Base-by-base conservation (phyloP, 129 eudicot species). In the Solidago caesia region DNA sequence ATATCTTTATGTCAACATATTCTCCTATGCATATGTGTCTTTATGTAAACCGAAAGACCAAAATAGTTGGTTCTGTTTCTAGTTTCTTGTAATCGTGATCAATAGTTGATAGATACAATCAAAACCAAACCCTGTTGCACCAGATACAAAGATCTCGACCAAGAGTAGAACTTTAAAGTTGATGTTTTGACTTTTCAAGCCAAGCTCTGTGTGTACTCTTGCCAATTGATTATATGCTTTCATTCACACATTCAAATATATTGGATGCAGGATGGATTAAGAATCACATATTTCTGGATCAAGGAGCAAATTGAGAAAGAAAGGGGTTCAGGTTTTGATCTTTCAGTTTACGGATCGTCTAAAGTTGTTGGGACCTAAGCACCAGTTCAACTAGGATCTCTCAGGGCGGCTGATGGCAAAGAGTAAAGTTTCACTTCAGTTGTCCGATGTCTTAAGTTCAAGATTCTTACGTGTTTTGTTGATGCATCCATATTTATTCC, bases 281-380 rank as follows among this genome's bases (percentile, higher is more conserved):
- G 96, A 64, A 76, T 94, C 82, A 94, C 99, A 56, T 94, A 94
- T 84, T 91, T 91, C 82, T 94, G 99, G 99, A 94, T 94, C 84
- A 94, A 87, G 86, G 96, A 94, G 56, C 99, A 94, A 64, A 81
- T 88, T 47, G 97, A 91, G 90, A 94, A 91, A 79, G 99, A 94
- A 86, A 87, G 78, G 81, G 65, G 82, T 26, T 66, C 83, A 47
- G 99, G 99, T 9, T 77, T 75, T 46, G 91, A 94, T 68, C 70
- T 89, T 61, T 83, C 96, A 10, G 77, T 73, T 76, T 94, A 94
- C 55, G 99, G 99, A 12, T 83, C 99, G 15, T 94, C 99, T 5
- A 94, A 94, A 79, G 97, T 94, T 13, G 99, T 94, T 80, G 94
- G 96, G 62, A 94, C 99, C 14, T 96, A 94, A 78, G 99, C 97